A percentile compares a stretch with the other conserved stretches of the same genome.
These are phyloP conservation scores for Hypoxylon perforatum DNA, from an alignment of 495 filamentous ascomycete genomes.

Conservation along the genomic window DNA sequence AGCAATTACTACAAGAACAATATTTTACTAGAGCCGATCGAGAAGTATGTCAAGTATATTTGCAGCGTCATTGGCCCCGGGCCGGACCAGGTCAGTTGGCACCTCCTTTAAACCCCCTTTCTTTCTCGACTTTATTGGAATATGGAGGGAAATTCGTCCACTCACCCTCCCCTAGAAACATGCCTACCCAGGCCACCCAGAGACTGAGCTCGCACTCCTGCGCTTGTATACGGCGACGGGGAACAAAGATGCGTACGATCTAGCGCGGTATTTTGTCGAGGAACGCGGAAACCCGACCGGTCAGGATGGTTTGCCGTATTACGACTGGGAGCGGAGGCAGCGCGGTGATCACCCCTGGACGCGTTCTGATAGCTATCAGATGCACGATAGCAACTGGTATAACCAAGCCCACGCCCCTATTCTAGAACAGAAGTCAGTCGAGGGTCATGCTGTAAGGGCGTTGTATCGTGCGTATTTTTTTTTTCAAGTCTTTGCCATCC, in stretches of 20 bases:
- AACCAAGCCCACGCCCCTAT: conserved; percentile 66
- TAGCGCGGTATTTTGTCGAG: conserved; percentile 67
- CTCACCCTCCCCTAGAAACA: conserved; percentile 45
- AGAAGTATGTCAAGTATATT: conserved; percentile 66
- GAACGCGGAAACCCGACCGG: conserved; percentile 66
- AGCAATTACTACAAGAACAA: conserved; percentile 61
- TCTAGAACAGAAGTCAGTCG: conserved; percentile 64
- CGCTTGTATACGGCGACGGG: conserved; percentile 62
- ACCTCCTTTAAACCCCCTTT: background rate
- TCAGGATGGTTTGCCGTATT: conserved; percentile 60
- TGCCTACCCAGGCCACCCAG: conserved; percentile 70
- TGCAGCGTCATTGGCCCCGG: conserved; percentile 60
- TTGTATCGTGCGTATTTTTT: conserved; percentile 57
- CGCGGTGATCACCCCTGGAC: conserved; percentile 62
- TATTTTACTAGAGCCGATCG: conserved; percentile 60
- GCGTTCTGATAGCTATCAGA: conserved; percentile 56
- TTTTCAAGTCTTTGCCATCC: too few relatives aligned
- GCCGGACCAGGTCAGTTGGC: conserved; percentile 50
- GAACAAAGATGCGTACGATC: conserved; percentile 56
- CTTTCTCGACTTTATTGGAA: background rate
- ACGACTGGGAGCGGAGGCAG: conserved; percentile 60
- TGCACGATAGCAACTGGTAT: conserved; percentile 57
- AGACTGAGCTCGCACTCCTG: conserved; percentile 69
- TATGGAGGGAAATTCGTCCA: background rate
- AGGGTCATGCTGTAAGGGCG: conserved; percentile 70